These are phyloP conservation scores for Suhomyces guaymorum DNA, from an alignment of 1,139 yeast species.

Conservation along the genomic window DNA sequence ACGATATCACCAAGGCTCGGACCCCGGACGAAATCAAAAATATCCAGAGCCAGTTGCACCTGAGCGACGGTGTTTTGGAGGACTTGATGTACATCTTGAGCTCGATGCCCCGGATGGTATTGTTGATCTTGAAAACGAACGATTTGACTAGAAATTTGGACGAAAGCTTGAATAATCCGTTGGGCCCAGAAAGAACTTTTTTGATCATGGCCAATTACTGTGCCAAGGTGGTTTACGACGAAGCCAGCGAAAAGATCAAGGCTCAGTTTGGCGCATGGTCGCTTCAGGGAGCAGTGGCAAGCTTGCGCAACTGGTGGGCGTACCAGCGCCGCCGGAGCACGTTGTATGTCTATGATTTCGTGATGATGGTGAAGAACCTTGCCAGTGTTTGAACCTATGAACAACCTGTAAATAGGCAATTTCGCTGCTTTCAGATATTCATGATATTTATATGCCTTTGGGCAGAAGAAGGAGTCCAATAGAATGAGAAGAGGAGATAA, in stretches of 20 bases:
- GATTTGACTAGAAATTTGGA: constrained; percentile 89
- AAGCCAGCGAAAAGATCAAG: constrained; percentile 49
- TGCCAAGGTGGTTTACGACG: constrained; percentile 74
- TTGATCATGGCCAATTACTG: constrained; percentile 89
- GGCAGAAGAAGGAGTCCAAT: no score
- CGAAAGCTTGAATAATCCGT: constrained; percentile 75
- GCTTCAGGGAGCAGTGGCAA: constrained; percentile 35
- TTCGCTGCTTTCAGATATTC: no score
- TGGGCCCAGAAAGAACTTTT: constrained; percentile 88
- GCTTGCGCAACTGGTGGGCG: constrained; percentile 34
- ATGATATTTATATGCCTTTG: no score
- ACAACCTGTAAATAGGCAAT: constrained; percentile 1
- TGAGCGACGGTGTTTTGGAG: constrained; percentile 62
- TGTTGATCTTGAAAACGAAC: constrained; percentile 87
- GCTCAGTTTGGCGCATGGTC: constrained; percentile 37
- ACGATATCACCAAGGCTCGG: constrained; percentile 52
- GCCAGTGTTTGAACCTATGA: no score
- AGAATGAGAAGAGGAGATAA: no score
- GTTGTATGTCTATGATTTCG: constrained; percentile 56
- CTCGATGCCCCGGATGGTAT: constrained; percentile 79
- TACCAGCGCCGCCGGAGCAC: constrained; percentile 56
- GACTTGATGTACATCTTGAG: constrained; percentile 81
- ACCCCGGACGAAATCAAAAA: constrained; percentile 55
- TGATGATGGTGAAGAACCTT: constrained; percentile 29
- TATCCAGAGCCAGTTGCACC: constrained; percentile 63